These are phyloP conservation scores for Chlorella sp. DNA, from an alignment of 139 green algal species.

Conservation along the genomic window DNA sequence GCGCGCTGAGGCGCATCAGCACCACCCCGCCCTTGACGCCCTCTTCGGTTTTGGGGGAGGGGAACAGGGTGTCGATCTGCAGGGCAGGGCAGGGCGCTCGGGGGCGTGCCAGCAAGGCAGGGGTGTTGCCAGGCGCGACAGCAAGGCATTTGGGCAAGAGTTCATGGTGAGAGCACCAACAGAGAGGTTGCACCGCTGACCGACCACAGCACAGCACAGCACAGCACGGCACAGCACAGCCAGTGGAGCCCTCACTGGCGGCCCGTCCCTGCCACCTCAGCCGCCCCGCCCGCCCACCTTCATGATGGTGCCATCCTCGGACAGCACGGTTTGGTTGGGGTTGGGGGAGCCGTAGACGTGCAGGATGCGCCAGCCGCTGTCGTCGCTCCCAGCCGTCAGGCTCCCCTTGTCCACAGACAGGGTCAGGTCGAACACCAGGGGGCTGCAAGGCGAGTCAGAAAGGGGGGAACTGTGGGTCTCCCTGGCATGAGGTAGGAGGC, in stretches of 20 bases:
- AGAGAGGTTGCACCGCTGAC: background rate
- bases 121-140: background rate
- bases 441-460: constrained; percentile 8
- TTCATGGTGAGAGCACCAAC: background rate
- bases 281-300: background rate
- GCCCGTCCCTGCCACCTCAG: no score
- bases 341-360: constrained; percentile 40
- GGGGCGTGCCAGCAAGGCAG: background rate
- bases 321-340: constrained; percentile 25
- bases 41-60: constrained; percentile 42
- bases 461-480: no score
- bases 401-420: constrained; percentile 16
- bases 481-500: background rate
- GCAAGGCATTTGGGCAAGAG: background rate
- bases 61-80: constrained; percentile 35
- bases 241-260: no score
- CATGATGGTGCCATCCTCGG: constrained; percentile 28
- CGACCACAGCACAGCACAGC: no score
- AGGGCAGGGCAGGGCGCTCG: background rate
- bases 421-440: constrained; percentile 48
- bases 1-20: constrained; percentile 31
- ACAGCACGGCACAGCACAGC: background rate
- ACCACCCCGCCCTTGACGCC: constrained; percentile 50
- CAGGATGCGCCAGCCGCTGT: constrained; percentile 34
- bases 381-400: background rate